Percentiles rank a stretch among this genome's conserved stretches.
Evolutionary conservation across 768 basidiomycete genomes (phyloP).

Genomic region (Lactifluus echinatus): DNA sequence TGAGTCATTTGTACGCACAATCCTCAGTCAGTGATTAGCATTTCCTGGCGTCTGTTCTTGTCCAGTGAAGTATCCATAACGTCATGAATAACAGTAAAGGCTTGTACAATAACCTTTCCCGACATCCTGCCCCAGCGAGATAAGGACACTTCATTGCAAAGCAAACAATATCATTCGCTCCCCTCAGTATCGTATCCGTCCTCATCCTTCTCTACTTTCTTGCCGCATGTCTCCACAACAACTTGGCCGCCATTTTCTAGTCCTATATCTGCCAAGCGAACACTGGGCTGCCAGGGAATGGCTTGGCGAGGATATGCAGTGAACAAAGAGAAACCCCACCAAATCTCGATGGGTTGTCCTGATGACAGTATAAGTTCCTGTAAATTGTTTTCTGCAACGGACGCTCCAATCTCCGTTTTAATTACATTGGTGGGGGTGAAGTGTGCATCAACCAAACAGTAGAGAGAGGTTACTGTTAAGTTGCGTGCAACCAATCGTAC

Average conservation of each 20-base stretch:
- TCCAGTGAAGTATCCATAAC: neutral
- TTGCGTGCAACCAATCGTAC: slow-evolving; percentile 45
- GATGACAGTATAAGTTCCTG: slow-evolving; percentile 29
- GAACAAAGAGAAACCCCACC: slow-evolving; percentile 69
- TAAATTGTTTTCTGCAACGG: slow-evolving; percentile 28
- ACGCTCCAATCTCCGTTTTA: slow-evolving; percentile 30
- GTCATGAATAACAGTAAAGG: slow-evolving; percentile 1
- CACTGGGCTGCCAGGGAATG: slow-evolving; percentile 38
- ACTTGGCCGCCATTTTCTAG: slow-evolving; percentile 25
- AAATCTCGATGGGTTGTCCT: slow-evolving; percentile 30
- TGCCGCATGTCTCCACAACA: slow-evolving; percentile 22
- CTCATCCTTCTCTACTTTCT: slow-evolving; percentile 1
- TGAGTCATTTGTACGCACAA: slow-evolving; percentile 92
- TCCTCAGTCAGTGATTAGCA: slow-evolving; percentile 65
- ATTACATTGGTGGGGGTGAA: slow-evolving; percentile 42
- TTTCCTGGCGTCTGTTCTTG: neutral
- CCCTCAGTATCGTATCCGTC: slow-evolving; percentile 21
- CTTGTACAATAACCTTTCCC: neutral
- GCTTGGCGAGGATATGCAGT: slow-evolving; percentile 63
- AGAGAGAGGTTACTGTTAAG: slow-evolving; percentile 54
- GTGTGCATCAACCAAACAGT: slow-evolving; percentile 62
- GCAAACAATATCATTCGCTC: slow-evolving; percentile 9
- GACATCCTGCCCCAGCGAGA: neutral
- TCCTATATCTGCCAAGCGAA: slow-evolving; percentile 17
- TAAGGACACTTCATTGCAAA: neutral